Percentiles rank a stretch among this genome's conserved stretches.
Conservation (phyloP, 371 early-diverging fungal genomes). For the Mycotypha africana region DNA sequence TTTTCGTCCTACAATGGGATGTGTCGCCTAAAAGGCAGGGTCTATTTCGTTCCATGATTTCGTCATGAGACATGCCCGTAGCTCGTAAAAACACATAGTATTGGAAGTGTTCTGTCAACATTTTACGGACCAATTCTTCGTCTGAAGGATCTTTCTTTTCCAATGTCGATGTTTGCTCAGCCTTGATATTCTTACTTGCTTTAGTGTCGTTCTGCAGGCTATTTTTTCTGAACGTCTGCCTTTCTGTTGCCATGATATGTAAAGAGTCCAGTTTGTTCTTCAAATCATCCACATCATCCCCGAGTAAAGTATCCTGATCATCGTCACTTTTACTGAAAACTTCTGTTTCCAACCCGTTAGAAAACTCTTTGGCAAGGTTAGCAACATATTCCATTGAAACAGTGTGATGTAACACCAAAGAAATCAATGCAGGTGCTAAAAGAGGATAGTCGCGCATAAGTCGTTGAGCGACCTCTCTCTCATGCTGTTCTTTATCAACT, state of each 20-base stretch:
- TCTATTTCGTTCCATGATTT: neutral
- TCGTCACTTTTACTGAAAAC: neutral
- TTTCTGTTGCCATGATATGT: too few relatives aligned
- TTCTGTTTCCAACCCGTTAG: too few relatives aligned
- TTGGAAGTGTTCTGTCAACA: conserved; percentile 1
- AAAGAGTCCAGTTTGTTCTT: too few relatives aligned
- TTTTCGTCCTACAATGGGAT: neutral
- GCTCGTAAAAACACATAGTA: conserved; percentile 7
- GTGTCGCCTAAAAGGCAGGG: neutral
- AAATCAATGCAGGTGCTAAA: conserved; percentile 29
- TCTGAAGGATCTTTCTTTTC: neutral
- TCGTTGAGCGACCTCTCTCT: neutral
- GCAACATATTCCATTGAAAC: conserved; percentile 17
- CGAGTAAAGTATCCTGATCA: neutral
- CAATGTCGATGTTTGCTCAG: neutral
- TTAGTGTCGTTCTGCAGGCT: too few relatives aligned
- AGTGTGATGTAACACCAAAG: conserved; percentile 22
- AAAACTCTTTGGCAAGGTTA: conserved; percentile 12
- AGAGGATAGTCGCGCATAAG: conserved; percentile 15
- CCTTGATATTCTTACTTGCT: too few relatives aligned
- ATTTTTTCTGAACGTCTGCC: too few relatives aligned
- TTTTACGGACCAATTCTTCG: neutral
- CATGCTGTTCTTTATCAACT: neutral
- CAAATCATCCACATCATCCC: too few relatives aligned
- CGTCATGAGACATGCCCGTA: conserved; percentile 4